These are phyloP conservation scores for Besnoitia besnoiti DNA, from an alignment of 169 alveolate genomes.

Conservation along the genomic window DNA sequence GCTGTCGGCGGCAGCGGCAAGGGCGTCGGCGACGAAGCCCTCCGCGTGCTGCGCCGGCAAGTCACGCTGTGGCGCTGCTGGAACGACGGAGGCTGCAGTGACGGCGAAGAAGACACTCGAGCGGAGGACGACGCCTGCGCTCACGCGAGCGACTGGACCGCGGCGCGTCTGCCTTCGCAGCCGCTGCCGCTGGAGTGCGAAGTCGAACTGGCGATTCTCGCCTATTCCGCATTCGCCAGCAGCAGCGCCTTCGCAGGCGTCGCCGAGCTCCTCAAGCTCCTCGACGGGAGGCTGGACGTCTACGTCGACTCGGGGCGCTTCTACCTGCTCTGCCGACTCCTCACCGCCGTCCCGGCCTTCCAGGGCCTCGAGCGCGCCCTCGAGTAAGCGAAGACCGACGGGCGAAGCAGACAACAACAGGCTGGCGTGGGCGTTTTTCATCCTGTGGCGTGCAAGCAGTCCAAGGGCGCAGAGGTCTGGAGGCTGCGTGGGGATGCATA, in stretches of 20 bases:
- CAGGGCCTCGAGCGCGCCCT: slow-evolving; percentile 50
- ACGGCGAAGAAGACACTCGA: neutral
- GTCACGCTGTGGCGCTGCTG: neutral
- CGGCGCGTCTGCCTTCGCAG: neutral
- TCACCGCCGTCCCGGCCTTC: slow-evolving; percentile 56
- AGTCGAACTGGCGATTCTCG: slow-evolving; percentile 55
- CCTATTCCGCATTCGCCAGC: slow-evolving; percentile 45
- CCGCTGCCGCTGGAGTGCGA: slow-evolving; percentile 56
- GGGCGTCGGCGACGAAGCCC: slow-evolving; percentile 55
- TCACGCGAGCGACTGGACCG: no score
- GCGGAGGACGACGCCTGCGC: neutral
- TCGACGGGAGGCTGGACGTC: slow-evolving; percentile 46
- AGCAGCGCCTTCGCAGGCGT: slow-evolving; percentile 57
- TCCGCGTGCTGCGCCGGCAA: slow-evolving; percentile 4
- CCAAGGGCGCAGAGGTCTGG: no score
- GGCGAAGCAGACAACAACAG: no score
- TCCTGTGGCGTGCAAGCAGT: no score
- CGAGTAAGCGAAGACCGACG: no score
- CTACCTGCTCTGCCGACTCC: slow-evolving; percentile 57
- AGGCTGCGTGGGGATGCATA: no score
- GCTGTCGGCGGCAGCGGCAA: neutral
- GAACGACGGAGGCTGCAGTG: neutral
- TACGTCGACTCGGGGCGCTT: slow-evolving; percentile 51
- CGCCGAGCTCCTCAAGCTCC: slow-evolving; percentile 45
- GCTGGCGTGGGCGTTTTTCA: no score